phyloP scores from a whole-genome alignment of 805 yeast genomes.

The Vanderwaltozyma verrucispora region DNA sequence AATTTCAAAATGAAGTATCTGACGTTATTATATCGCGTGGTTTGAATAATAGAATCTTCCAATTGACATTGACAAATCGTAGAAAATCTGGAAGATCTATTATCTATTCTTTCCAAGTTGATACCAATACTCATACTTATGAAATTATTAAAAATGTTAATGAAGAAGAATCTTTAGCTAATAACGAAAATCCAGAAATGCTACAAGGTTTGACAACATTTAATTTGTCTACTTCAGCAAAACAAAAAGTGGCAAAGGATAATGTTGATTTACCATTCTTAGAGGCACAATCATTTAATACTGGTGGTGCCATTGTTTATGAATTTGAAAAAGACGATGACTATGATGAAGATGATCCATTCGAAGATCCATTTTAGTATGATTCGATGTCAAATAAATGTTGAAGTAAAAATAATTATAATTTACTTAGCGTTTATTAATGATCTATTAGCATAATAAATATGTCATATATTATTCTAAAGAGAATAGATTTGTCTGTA shows the following conservation, averaged over 20 bases:
- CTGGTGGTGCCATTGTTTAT: constrained; percentile 90
- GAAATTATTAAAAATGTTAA: constrained; percentile 19
- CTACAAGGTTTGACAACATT: constrained; percentile 77
- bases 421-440: too few relatives aligned
- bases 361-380: constrained; percentile 81
- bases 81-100: constrained; percentile 80
- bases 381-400: too few relatives aligned
- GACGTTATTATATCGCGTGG: constrained; percentile 41
- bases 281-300: constrained; percentile 67
- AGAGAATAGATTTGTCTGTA: too few relatives aligned
- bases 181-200: constrained; percentile 39
- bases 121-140: constrained; percentile 37
- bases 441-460: too few relatives aligned
- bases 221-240: constrained; percentile 63
- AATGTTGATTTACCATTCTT: constrained; percentile 85
- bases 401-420: too few relatives aligned
- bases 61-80: constrained; percentile 48
- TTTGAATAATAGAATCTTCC: constrained; percentile 38
- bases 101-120: constrained; percentile 42
- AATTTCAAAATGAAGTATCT: constrained; percentile 31
- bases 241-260: constrained; percentile 69
- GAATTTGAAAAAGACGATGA: constrained; percentile 96
- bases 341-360: constrained; percentile 96
- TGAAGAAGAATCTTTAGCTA: constrained; percentile 17
- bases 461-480: too few relatives aligned